Evolutionary conservation across 345 rosid species (phyloP).

Genomic region (Erucastrum elatum): DNA sequence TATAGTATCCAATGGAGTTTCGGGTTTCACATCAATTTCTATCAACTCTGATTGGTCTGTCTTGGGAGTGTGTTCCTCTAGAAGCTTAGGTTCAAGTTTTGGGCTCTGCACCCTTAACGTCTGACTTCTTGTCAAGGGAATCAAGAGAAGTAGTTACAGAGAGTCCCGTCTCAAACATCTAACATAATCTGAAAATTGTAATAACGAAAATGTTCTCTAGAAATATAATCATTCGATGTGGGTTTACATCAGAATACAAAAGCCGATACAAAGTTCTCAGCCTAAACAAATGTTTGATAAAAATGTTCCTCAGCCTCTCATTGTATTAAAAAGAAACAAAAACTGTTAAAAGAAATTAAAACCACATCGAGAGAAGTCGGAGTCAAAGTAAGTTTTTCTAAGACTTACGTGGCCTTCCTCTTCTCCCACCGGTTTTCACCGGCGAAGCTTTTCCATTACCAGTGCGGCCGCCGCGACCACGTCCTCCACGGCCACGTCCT

Average conservation of each 20-base stretch:
- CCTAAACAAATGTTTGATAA: slow-evolving; percentile 25
- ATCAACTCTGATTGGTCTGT: slow-evolving; percentile 31
- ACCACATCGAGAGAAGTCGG: slow-evolving; percentile 26
- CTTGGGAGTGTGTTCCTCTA: slow-evolving; percentile 40
- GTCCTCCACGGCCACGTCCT: slow-evolving; percentile 55
- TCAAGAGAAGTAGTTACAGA: too few relatives aligned
- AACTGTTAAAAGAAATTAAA: slow-evolving; percentile 18
- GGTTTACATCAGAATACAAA: slow-evolving; percentile 36
- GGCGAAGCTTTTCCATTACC: slow-evolving; percentile 44
- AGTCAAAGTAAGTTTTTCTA: slow-evolving; percentile 34
- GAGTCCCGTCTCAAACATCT: too few relatives aligned
- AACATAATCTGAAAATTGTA: not conserved
- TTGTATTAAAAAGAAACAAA: slow-evolving; percentile 20
- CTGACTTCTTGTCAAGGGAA: slow-evolving; percentile 9
- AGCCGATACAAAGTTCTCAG: slow-evolving; percentile 11
- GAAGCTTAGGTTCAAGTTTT: slow-evolving; percentile 44
- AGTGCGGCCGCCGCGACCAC: slow-evolving; percentile 48
- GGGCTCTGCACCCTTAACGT: slow-evolving; percentile 47
- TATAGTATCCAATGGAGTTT: slow-evolving; percentile 10
- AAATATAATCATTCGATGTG: slow-evolving; percentile 31
- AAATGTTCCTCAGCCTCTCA: slow-evolving; percentile 1
- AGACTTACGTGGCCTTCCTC: slow-evolving; percentile 81
- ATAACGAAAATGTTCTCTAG: not conserved
- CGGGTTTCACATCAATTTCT: slow-evolving; percentile 44
- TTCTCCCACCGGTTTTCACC: slow-evolving; percentile 56